Base-by-base conservation (phyloP, 73 alveolate species). In the Paramecium caudatum region DNA sequence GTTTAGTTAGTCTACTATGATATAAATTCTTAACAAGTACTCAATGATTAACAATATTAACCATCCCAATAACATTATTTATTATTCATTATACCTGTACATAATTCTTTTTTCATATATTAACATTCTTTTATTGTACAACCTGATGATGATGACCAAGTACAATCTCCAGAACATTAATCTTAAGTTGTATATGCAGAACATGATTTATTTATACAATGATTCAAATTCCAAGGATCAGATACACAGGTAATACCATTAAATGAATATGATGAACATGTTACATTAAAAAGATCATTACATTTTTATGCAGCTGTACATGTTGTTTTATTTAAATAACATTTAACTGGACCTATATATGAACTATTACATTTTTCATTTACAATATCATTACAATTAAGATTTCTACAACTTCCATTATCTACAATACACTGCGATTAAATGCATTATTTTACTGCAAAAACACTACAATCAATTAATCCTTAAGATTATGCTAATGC, bases 1-100 rank as follows among this genome's bases (percentile, higher is more conserved):
- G 16, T 6, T 13, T 55, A 37, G 8, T 5, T 2, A 55, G 16
- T 55, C 9, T 5, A 65, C 16, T 65, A 65, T 1, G 47, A 12
- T 15, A 65, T 55, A 55, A 27, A 36, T 13, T 65, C 83, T 32
- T 30, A 33, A 33, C 83, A 65, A 13, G 3, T 12, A 32, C 2
- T 10, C 7, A 65, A 8, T 2, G 50, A 46, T n/a, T 33, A 33
- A 8, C 83, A 65, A 65, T 65, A 33, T 32, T 46, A 13, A 3
- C 83, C 83, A 65, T 65, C 49, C 83, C 83, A 65, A 33, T 10
- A 65, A 13, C 83, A 65, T n/a, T 36, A n/a, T 13, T 65, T 33
- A 65, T 65, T 65, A 65, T 65, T 65, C 47, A 65, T 33, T n/a
- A 36, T 65, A 32, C 83, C 83, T 32, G 36, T 36, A 36, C 83